Evolutionary conservation across 2,329 filamentous ascomycete species (phyloP).

Genomic region (Fusarium clavum): DNA sequence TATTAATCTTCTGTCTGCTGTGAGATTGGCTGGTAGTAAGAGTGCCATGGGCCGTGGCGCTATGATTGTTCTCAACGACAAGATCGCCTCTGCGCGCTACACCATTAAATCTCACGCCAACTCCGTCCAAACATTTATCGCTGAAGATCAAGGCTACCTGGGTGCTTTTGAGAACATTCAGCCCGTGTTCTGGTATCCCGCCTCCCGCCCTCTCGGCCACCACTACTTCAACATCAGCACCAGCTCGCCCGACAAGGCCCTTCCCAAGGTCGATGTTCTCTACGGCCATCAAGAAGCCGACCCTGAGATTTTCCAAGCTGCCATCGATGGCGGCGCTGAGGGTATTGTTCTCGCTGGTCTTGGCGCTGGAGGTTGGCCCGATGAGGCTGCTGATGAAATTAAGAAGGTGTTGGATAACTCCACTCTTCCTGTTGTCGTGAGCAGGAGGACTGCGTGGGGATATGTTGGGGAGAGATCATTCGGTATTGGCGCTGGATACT

Average conservation of each 20-base stretch:
- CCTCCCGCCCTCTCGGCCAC: constrained; percentile 59
- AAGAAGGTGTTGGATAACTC: constrained; percentile 58
- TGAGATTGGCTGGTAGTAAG: constrained; percentile 63
- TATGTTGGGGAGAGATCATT: constrained; percentile 57
- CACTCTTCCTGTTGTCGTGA: constrained; percentile 60
- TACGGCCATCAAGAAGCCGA: constrained; percentile 65
- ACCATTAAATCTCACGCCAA: constrained; percentile 72
- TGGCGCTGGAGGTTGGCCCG: constrained; percentile 63
- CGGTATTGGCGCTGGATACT: constrained; percentile 58
- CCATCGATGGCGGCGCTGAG: constrained; percentile 60
- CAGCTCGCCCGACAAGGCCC: constrained; percentile 41
- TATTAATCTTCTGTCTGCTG: constrained; percentile 69
- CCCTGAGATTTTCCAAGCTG: constrained; percentile 57
- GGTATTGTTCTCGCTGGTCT: constrained; percentile 67
- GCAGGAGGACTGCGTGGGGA: constrained; percentile 61
- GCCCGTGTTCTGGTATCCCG: constrained; percentile 69
- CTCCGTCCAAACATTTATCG: constrained; percentile 69
- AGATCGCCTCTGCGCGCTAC: constrained; percentile 66
- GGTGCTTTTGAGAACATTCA: constrained; percentile 68
- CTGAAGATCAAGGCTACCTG: constrained; percentile 66
- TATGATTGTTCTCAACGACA: constrained; percentile 71
- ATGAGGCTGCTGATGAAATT: constrained; percentile 52
- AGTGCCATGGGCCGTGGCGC: constrained; percentile 62
- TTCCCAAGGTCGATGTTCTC: constrained; percentile 68
- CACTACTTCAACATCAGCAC: constrained; percentile 55